phyloP scores from a whole-genome alignment of 371 early-diverging fungal genomes.

The Quaeritorhiza haematococci region DNA sequence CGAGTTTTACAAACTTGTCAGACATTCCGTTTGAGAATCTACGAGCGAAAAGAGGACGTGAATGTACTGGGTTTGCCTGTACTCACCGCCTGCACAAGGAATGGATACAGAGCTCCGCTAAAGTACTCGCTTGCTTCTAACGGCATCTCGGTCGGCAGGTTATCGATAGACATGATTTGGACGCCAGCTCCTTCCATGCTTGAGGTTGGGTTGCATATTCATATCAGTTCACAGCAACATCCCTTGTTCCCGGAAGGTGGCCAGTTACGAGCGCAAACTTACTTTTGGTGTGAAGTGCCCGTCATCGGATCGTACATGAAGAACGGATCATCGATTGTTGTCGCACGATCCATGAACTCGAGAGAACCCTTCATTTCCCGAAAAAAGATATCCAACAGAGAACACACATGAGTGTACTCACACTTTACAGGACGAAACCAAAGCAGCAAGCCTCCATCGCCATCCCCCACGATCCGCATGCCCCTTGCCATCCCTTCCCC shows the following conservation, averaged over 20 bases:
- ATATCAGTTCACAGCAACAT: neutral
- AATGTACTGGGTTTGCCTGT: slow-evolving; percentile 9
- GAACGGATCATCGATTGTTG: slow-evolving; percentile 86
- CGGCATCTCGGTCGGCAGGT: slow-evolving; percentile 92
- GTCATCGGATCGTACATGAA: slow-evolving; percentile 84
- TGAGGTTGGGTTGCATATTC: neutral
- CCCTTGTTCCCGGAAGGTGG: neutral
- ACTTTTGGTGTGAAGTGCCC: slow-evolving; percentile 52
- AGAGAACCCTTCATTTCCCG: slow-evolving; percentile 63
- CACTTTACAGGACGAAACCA: too few species aligned
- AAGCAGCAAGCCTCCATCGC: too few species aligned
- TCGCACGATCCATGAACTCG: slow-evolving; percentile 85
- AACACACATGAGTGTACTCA: slow-evolving; percentile 2
- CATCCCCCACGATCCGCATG: too few species aligned
- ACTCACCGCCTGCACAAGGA: slow-evolving; percentile 73
- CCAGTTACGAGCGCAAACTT: neutral
- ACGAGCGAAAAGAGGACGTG: too few species aligned
- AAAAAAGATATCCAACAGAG: neutral
- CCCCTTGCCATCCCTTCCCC: too few species aligned
- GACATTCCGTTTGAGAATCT: too few species aligned
- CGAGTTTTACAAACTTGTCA: neutral
- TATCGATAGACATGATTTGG: slow-evolving; percentile 94
- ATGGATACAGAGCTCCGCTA: slow-evolving; percentile 76
- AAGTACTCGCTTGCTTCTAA: slow-evolving; percentile 90
- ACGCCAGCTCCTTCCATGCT: slow-evolving; percentile 76